These are phyloP conservation scores for Podosphaera xanthii DNA, from an alignment of 2,329 filamentous ascomycete genomes.

Conservation along the genomic window DNA sequence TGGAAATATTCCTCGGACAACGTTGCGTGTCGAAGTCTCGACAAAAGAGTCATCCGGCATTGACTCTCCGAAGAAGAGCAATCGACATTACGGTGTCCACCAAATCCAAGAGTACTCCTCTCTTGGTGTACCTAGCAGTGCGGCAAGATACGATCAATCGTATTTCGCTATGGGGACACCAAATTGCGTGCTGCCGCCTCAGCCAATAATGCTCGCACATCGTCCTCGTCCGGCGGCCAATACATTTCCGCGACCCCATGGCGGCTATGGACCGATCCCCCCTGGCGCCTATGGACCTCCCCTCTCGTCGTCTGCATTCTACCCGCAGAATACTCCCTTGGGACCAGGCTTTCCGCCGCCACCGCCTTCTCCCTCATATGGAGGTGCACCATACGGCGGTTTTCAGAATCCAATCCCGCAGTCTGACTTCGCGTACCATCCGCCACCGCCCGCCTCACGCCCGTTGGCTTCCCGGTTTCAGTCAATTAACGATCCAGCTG, in stretches of 20 bases:
- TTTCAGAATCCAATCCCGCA: not conserved
- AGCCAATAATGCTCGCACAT: no score
- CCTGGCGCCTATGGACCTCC: slow-evolving; percentile 9
- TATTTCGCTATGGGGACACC: slow-evolving; percentile 4
- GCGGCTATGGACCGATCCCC: slow-evolving; percentile 1
- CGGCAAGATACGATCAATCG: slow-evolving; percentile 7
- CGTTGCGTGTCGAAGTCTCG: slow-evolving; percentile 1
- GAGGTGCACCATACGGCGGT: not conserved
- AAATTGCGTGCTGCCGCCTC: no score
- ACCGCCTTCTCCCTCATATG: slow-evolving; percentile 7
- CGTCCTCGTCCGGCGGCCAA: not conserved
- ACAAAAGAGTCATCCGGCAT: slow-evolving; percentile 7
- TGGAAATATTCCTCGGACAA: slow-evolving; percentile 7
- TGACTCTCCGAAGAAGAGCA: slow-evolving; percentile 9
- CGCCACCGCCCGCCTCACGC: slow-evolving; percentile 6
- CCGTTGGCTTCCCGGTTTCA: slow-evolving; percentile 11
- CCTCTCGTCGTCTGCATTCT: slow-evolving; percentile 9
- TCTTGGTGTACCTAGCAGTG: slow-evolving; percentile 1
- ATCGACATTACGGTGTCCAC: slow-evolving; percentile 8
- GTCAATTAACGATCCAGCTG: not conserved
- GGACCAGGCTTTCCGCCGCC: slow-evolving; percentile 5
- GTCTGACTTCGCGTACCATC: slow-evolving; percentile 1
- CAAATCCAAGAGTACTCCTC: slow-evolving; percentile 6
- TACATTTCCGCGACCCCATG: slow-evolving; percentile 6
- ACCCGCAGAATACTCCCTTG: slow-evolving; percentile 3